Conservation (phyloP, 2,329 filamentous ascomycete species). For the Aspergillus caelatus region DNA sequence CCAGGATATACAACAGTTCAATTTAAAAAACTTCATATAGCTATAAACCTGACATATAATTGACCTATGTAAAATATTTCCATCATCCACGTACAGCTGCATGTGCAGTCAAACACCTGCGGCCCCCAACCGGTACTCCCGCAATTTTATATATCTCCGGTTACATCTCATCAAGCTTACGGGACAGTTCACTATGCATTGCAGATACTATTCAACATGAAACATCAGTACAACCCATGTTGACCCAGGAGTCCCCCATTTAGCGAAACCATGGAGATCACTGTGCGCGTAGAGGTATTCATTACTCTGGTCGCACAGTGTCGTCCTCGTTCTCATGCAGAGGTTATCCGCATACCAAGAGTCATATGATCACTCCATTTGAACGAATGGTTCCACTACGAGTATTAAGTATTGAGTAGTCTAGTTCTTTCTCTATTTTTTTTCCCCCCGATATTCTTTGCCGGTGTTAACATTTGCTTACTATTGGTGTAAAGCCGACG, state of each 20-base stretch:
- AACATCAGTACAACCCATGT: background rate
- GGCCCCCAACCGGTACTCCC: background rate
- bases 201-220: slow-evolving; percentile 6
- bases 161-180: slow-evolving; percentile 1
- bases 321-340: background rate
- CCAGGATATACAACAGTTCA: background rate
- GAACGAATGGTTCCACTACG: background rate
- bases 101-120: background rate
- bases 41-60: background rate
- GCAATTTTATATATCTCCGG: background rate
- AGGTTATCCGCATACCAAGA: background rate
- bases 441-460: background rate
- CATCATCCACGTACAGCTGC: background rate
- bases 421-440: background rate
- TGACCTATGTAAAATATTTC: background rate
- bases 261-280: background rate
- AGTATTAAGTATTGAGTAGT: background rate
- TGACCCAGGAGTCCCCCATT: background rate
- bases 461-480: background rate
- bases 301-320: background rate
- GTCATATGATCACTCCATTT: background rate
- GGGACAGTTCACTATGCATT: slow-evolving; percentile 5
- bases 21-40: background rate
- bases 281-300: background rate
- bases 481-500: slow-evolving; percentile 4